Evolutionary conservation across 2,329 filamentous ascomycete genomes (phyloP).

Genomic region (Akanthomyces dipterigenus): DNA sequence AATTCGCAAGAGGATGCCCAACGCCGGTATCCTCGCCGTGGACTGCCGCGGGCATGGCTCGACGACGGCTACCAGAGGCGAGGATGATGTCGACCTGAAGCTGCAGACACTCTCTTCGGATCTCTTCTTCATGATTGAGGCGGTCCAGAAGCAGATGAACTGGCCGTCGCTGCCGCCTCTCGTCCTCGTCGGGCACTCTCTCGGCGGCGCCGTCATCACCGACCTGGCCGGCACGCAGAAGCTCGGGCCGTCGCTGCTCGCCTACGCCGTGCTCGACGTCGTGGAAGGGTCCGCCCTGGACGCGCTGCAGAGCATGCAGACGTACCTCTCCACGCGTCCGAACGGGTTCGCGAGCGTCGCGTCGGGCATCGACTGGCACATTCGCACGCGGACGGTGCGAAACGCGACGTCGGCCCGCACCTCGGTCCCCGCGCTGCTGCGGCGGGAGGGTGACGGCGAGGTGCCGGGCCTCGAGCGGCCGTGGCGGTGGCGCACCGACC

Average conservation of each 20-base stretch:
- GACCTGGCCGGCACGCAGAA: conserved; percentile 65
- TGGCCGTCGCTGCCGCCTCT: conserved; percentile 71
- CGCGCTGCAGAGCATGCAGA: conserved; percentile 88
- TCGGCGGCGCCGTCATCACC: conserved; percentile 87
- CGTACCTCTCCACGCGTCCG: conserved; percentile 78
- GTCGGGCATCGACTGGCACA: conserved; percentile 88
- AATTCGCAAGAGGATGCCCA: conserved; percentile 68
- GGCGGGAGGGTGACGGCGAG: conserved; percentile 40
- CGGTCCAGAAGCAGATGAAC: conserved; percentile 59
- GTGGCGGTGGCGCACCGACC: conserved; percentile 82
- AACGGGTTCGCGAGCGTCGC: conserved; percentile 68
- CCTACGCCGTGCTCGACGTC: conserved; percentile 87
- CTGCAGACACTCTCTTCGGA: conserved; percentile 69
- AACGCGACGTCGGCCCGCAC: conserved; percentile 77
- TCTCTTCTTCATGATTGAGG: conserved; percentile 60
- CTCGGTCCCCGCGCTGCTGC: conserved; percentile 69
- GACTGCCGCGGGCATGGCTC: conserved; percentile 85
- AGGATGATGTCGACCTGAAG: conserved; percentile 53
- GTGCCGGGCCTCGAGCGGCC: conserved; percentile 33
- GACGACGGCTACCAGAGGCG: conserved; percentile 48
- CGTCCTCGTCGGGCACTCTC: conserved; percentile 82
- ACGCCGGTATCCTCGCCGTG: conserved; percentile 74
- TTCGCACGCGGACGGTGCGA: conserved; percentile 78
- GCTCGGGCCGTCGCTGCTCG: conserved; percentile 64
- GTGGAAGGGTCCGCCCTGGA: conserved; percentile 96